These are phyloP conservation scores for Xanthoconium purpureum DNA, from an alignment of 768 basidiomycete species.

Conservation along the genomic window DNA sequence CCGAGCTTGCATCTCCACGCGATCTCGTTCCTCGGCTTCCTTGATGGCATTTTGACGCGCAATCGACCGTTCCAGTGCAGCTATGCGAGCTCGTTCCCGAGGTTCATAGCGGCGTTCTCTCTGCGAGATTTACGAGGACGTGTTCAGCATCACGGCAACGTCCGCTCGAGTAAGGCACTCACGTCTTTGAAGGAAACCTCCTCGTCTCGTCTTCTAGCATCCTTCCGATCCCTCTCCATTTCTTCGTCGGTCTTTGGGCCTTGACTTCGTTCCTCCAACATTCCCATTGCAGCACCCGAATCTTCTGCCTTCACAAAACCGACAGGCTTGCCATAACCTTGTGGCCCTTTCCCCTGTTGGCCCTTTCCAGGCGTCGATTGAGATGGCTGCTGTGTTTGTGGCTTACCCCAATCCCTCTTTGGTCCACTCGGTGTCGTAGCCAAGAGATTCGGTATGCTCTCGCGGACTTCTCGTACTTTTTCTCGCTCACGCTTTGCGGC, in stretches of 20 bases:
- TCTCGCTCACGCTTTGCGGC: constrained; percentile 90
- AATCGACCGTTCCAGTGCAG: constrained; percentile 71
- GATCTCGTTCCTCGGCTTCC: constrained; percentile 78
- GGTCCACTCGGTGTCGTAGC: constrained; percentile 61
- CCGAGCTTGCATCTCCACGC: constrained; percentile 72
- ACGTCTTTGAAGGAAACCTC: constrained; percentile 87
- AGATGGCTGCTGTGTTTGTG: constrained; percentile 34
- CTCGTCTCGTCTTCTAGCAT: constrained; percentile 70
- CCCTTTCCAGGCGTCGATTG: constrained; percentile 36
- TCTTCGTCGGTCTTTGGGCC: constrained; percentile 80
- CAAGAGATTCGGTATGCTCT: constrained; percentile 47
- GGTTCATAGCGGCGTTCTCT: constrained; percentile 93
- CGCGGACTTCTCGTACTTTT: constrained; percentile 76
- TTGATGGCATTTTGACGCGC: constrained; percentile 65
- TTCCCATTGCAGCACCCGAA: constrained; percentile 35
- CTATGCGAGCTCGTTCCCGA: constrained; percentile 79
- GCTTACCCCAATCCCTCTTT: constrained; percentile 79
- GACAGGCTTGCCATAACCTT: constrained; percentile 75
- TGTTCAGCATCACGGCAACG: not conserved
- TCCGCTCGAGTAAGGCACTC: constrained; percentile 32
- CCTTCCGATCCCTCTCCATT: constrained; percentile 77
- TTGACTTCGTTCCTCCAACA: constrained; percentile 36
- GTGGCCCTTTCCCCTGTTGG: constrained; percentile 62
- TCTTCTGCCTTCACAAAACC: constrained; percentile 78
- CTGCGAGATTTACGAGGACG: constrained; percentile 37